phyloP scores from a whole-genome alignment of 768 basidiomycete species.

The Phanerochaete carnosa region DNA sequence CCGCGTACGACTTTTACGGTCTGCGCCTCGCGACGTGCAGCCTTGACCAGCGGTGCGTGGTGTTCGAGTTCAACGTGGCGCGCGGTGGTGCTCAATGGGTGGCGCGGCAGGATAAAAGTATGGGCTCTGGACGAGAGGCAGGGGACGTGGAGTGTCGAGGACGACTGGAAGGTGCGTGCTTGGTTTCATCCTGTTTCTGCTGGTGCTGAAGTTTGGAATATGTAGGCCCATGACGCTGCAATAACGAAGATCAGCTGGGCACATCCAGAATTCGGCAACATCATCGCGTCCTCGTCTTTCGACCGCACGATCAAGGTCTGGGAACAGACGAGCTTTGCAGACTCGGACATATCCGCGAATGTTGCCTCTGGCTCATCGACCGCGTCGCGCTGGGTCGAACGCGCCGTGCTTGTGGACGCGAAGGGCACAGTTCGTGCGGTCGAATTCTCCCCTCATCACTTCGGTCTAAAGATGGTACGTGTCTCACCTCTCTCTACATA shows the following conservation, averaged over 20 bases:
- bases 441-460: constrained; percentile 84
- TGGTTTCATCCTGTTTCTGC: background rate
- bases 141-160: constrained; percentile 74
- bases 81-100: background rate
- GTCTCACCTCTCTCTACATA: background rate
- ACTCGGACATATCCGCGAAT: constrained; percentile 24
- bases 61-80: constrained; percentile 6
- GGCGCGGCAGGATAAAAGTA: constrained; percentile 66
- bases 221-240: constrained; percentile 91
- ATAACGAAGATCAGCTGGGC: constrained; percentile 85
- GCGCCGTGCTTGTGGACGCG: constrained; percentile 75
- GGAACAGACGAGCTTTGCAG: constrained; percentile 55
- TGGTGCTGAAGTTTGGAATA: background rate
- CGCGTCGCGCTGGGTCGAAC: constrained; percentile 64
- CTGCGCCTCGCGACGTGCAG: constrained; percentile 76
- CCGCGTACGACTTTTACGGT: constrained; percentile 90
- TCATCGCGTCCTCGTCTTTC: constrained; percentile 85
- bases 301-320: constrained; percentile 93
- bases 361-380: constrained; percentile 14
- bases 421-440: constrained; percentile 82
- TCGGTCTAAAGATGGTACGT: constrained; percentile 84
- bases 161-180: constrained; percentile 83
- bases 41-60: constrained; percentile 69
- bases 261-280: constrained; percentile 86
- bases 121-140: constrained; percentile 75